Evolutionary conservation across 305 asterid species (phyloP), one percentile per base, ranked within the genome.

Genomic region (Nicotiana rustica): DNA sequence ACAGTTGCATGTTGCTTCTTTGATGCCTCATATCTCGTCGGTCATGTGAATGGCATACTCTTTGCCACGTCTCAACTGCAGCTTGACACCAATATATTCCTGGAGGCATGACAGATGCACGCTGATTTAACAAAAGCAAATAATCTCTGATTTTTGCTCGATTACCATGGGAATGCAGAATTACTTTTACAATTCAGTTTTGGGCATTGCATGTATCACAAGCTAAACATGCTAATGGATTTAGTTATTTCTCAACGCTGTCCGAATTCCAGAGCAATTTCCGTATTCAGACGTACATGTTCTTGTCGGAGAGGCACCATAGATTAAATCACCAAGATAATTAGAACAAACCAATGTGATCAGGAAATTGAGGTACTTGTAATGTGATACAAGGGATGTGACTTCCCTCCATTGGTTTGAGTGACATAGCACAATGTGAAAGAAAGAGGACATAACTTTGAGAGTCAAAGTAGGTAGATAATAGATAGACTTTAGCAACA

Each of bases 191-290:
- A 13, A 19, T 71, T 17, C 21, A 44, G 19, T 21, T 71, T 47
- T 71, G 61, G 38, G 61, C 61, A 71, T 71, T 21, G 78, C 38
- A 55, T 13, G n/a, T 55, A 55, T 55, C n/a, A 55, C 60, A 67
- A 14, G 13, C 47, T 17, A 31, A 67, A 67, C 49, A 67, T 67
- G 71, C 18, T 41, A 66, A 66, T 15, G 19, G 21, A 10, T 66
- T 38, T 33, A 33, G n/a, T 67, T 67, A 67, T 67, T 38, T 67
- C 49, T 5, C 8, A 33, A 67, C 25, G 3, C 73, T 67, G 15
- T 66, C 60, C 60, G 13, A 13, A 55, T 55, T 14, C 60, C 60
- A 55, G 60, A 55, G 6, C n/a, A 55, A 55, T 66, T 66, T 66
- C 14, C 71, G 1, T 31, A 66, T 17, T 15, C 31, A 29, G 13